Conservation (phyloP, 352 stramenopile species). For the Globisporangium nunn region DNA sequence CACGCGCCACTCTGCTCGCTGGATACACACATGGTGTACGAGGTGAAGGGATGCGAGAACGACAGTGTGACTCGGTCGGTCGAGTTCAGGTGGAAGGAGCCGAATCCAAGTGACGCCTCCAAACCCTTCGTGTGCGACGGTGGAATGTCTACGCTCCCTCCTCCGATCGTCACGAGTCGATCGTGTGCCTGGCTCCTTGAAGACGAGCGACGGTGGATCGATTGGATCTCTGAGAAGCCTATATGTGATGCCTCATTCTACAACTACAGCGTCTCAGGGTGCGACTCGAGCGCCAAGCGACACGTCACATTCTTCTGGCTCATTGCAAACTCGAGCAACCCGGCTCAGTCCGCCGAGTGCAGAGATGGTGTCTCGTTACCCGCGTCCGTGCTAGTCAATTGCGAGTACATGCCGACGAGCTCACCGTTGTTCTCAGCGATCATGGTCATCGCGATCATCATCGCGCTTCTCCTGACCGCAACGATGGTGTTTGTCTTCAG, state of each 20-base stretch:
- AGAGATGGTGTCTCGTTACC: conserved; percentile 19
- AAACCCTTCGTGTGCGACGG: conserved; percentile 38
- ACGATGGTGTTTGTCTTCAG: conserved; percentile 19
- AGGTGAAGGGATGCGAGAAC: conserved; percentile 18
- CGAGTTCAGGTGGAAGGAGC: conserved; percentile 23
- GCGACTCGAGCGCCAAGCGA: conserved; percentile 19
- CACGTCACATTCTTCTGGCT: conserved; percentile 33
- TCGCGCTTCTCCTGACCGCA: conserved; percentile 4
- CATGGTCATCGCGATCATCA: conserved; percentile 11
- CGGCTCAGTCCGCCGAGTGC: conserved; percentile 27
- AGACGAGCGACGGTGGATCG: conserved; percentile 19
- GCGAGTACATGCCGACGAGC: conserved; percentile 28
- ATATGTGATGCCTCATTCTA: conserved; percentile 34
- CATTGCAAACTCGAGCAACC: conserved; percentile 16
- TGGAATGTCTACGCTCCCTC: conserved; percentile 19
- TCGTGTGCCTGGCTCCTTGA: conserved; percentile 27
- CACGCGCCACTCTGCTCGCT: conserved; percentile 20
- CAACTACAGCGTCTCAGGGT: conserved; percentile 27
- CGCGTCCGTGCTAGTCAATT: conserved; percentile 14
- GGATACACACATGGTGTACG: conserved; percentile 23
- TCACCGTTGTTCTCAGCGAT: conserved; percentile 10
- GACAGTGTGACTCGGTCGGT: conserved; percentile 13
- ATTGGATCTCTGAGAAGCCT: conserved; percentile 24
- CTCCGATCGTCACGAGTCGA: conserved; percentile 26
- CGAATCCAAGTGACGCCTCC: conserved; percentile 23